Evolutionary conservation across 352 stramenopile genomes (phyloP), one percentile per base, ranked within the genome.

Genomic region (Pythium apleroticum): DNA sequence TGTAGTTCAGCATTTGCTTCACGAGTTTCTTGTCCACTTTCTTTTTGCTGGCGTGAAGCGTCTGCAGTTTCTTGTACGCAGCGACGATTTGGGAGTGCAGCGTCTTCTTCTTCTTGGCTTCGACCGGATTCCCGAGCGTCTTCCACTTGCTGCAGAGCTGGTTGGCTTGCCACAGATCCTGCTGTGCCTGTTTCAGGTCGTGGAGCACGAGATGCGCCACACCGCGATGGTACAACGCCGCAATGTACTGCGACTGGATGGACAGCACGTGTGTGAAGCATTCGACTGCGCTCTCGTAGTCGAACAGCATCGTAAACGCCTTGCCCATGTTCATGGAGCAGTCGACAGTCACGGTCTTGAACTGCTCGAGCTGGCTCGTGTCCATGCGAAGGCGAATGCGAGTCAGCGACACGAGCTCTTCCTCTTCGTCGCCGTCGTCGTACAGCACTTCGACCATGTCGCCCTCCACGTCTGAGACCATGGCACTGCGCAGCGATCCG

Each of bases 301-400:
- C 75, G 33, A 72, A 60, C 22, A 95, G 57, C 50, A 79, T 78
- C 52, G 74, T 61, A 39, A 87, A 80, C 8, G 80, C 75, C 67
- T 92, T 93, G 30, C 81, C 86, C 76, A 91, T 89, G 60, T 95
- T 95, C 86, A 95, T 91, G 2, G 69, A 81, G 53, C 84, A 90
- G 71, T 91, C 78, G 15, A 90, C 78, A 15, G 70, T 58, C 24
- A 93, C 50, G 0, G 74, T 73, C 14, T 84, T 75, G 43, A 91
- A 91, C 12, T 67, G 66, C 46, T 67, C 60, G 20, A 91, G 65
- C 27, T 81, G 52, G 15, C 55, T 63, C 28, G 84, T 89, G 37
- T 78, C 71, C 73, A 92, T 77, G 5, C 80, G 81, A 43, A 91
- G 55, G 19, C 78, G 72, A 55, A 91, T 72, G 3, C 75, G 80